These are phyloP conservation scores for Diaporthe eres DNA, from an alignment of 2,329 filamentous ascomycete species.

Conservation along the genomic window DNA sequence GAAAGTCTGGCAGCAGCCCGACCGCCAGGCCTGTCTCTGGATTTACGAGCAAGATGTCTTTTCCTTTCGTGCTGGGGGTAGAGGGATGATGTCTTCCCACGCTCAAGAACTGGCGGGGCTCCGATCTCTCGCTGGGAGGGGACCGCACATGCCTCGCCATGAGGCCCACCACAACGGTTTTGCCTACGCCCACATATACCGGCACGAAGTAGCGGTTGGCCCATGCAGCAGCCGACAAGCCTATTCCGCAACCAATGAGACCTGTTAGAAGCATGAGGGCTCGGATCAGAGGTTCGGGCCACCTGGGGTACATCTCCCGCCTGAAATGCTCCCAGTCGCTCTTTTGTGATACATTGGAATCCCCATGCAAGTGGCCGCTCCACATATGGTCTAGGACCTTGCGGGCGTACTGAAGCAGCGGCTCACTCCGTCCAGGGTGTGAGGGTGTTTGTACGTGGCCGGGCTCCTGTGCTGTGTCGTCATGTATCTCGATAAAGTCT, in stretches of 20 bases:
- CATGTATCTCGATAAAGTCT: background rate
- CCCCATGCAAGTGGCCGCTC: background rate
- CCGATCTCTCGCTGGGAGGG: background rate
- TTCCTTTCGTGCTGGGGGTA: background rate
- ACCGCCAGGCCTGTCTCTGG: background rate
- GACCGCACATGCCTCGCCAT: background rate
- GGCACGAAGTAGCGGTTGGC: background rate
- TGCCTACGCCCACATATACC: background rate
- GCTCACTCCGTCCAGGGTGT: background rate
- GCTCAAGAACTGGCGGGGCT: background rate
- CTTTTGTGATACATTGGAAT: background rate
- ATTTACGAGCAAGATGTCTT: background rate
- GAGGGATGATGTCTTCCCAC: background rate
- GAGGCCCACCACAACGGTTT: background rate
- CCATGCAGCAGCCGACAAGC: background rate
- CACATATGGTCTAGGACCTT: background rate
- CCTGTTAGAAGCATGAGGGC: background rate
- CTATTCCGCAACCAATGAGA: background rate
- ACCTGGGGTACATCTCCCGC: background rate
- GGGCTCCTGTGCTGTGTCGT: background rate
- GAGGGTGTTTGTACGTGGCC: too few relatives aligned
- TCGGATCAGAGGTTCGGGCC: background rate
- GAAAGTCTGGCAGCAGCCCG: background rate
- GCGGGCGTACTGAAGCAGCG: background rate
- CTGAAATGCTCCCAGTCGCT: background rate